phyloP scores from a whole-genome alignment of 768 basidiomycete species.

The Pisolithus tinctorius region DNA sequence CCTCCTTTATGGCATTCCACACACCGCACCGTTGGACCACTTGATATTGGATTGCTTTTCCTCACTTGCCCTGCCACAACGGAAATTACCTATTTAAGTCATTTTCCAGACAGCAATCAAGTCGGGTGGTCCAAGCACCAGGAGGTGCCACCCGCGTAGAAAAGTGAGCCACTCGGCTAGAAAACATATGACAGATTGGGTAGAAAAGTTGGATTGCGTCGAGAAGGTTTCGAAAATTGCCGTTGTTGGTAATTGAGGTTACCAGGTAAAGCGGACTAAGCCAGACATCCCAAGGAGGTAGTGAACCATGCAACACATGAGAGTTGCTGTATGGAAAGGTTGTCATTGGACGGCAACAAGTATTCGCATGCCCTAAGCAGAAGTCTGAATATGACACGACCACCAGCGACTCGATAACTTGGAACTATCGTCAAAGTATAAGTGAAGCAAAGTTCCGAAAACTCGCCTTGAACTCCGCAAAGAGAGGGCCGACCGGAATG shows the following conservation, averaged over 20 bases:
- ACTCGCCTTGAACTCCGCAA: too few species aligned
- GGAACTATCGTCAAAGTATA: too few species aligned
- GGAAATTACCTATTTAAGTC: conserved; percentile 15
- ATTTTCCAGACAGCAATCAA: conserved; percentile 16
- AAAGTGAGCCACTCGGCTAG: conserved; percentile 21
- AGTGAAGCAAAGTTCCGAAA: too few species aligned
- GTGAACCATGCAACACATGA: background rate
- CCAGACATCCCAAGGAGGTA: background rate
- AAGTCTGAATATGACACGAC: too few species aligned
- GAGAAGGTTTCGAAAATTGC: conserved; percentile 9
- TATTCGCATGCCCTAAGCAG: too few species aligned
- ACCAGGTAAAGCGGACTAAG: too few species aligned
- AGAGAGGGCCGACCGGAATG: too few species aligned
- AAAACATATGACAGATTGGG: conserved; percentile 2
- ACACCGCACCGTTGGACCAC: conserved; percentile 9
- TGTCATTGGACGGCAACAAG: too few species aligned
- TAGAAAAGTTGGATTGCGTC: conserved; percentile 18
- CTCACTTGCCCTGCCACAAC: conserved; percentile 12
- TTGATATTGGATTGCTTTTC: conserved; percentile 21
- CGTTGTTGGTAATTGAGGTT: background rate
- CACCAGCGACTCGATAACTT: too few species aligned
- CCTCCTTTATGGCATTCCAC: conserved; percentile 15
- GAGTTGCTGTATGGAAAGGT: too few species aligned
- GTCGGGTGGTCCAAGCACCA: conserved; percentile 8
- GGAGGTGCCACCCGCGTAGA: conserved; percentile 11